phyloP scores from a whole-genome alignment of 441 rosid genomes.

The Geranium incanum region DNA sequence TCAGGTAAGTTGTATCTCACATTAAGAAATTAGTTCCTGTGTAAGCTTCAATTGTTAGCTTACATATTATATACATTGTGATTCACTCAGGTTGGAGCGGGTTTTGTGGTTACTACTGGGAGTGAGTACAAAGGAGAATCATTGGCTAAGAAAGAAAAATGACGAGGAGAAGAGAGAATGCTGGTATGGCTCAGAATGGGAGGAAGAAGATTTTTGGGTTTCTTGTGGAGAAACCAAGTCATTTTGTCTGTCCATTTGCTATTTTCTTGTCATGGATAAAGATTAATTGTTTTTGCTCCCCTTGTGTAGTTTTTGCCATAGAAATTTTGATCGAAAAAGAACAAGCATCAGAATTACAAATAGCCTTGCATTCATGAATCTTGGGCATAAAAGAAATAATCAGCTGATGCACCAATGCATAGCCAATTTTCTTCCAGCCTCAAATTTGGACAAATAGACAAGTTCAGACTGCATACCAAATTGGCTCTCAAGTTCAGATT shows the following conservation, averaged over 20 bases:
- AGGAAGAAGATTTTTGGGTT: neutral
- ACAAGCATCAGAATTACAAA: neutral
- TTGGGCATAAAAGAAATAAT: neutral
- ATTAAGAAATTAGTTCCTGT: neutral
- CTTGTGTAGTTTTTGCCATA: neutral
- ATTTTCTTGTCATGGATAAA: neutral
- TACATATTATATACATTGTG: neutral
- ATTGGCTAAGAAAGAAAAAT: slow-evolving; percentile 61
- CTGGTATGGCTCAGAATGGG: neutral
- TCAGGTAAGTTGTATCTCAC: slow-evolving; percentile 42
- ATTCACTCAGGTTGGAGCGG: slow-evolving; percentile 64
- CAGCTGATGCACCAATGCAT: neutral
- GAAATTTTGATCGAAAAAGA: too few species aligned
- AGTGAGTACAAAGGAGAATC: slow-evolving; percentile 80
- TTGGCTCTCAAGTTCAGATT: too few species aligned
- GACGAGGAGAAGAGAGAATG: slow-evolving; percentile 2
- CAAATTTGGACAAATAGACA: neutral
- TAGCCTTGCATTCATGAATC: neutral
- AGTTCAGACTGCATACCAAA: neutral
- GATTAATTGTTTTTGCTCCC: neutral
- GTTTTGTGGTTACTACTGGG: slow-evolving; percentile 59
- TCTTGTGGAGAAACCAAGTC: neutral
- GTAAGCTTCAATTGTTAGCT: neutral
- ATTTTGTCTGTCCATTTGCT: neutral
- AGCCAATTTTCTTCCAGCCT: neutral